Evolutionary conservation across 139 green algal genomes (phyloP).

Genomic region (Picochlorum costavermella): DNA sequence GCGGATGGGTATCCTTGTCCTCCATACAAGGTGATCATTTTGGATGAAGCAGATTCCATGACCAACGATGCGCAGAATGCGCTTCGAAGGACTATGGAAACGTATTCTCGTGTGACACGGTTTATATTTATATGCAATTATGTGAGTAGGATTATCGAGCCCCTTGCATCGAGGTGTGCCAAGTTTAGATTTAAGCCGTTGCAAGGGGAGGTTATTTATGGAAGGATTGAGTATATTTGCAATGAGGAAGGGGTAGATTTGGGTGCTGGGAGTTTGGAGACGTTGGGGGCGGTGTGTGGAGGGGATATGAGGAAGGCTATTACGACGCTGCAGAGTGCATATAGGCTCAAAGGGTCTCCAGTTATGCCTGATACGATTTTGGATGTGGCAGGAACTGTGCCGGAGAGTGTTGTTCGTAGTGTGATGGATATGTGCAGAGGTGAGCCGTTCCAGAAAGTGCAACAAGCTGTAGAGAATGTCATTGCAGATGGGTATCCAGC

Average conservation of each 20-base stretch:
- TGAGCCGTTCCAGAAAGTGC: slow-evolving; percentile 23
- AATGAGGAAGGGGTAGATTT: slow-evolving; percentile 64
- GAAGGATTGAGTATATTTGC: slow-evolving; percentile 70
- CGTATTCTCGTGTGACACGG: slow-evolving; percentile 83
- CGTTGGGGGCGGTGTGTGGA: slow-evolving; percentile 50
- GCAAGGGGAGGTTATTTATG: slow-evolving; percentile 38
- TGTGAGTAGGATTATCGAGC: slow-evolving; percentile 96
- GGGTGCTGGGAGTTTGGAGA: slow-evolving; percentile 37
- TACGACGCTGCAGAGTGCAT: slow-evolving; percentile 78
- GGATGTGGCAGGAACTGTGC: slow-evolving; percentile 45
- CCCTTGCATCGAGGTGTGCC: slow-evolving; percentile 78
- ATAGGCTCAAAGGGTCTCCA: slow-evolving; percentile 29
- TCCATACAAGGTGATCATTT: slow-evolving; percentile 94
- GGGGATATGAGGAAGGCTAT: slow-evolving; percentile 88
- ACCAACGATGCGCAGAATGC: slow-evolving; percentile 90
- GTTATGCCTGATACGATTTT: slow-evolving; percentile 31
- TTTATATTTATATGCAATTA: slow-evolving; percentile 99
- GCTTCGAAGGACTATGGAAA: slow-evolving; percentile 96
- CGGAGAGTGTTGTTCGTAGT: slow-evolving; percentile 9
- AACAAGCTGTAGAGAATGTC: slow-evolving; percentile 40
- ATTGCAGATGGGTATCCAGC: slow-evolving; percentile 71
- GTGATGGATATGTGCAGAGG: slow-evolving; percentile 30
- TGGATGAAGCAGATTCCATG: slow-evolving; percentile 97
- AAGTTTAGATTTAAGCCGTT: slow-evolving; percentile 86
- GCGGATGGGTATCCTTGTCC: slow-evolving; percentile 80